A percentile compares a stretch with the other conserved stretches of the same genome.
Evolutionary conservation across 225 moss, liverwort and hornwort species (phyloP).

Genomic region (Marchantia polymorpha): DNA sequence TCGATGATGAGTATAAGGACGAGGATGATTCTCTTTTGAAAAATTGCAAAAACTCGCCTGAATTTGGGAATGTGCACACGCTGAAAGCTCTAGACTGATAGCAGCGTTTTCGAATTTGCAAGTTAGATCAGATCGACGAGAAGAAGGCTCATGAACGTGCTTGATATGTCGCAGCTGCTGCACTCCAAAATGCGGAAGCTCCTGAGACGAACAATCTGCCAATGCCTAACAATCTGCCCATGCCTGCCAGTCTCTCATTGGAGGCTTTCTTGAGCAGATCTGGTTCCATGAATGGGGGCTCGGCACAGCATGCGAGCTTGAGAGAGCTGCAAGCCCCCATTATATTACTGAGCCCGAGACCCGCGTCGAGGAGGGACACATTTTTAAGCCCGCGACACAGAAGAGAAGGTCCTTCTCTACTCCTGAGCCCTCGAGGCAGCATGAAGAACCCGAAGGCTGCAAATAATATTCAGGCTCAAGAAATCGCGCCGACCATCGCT

Average conservation of each 20-base stretch:
- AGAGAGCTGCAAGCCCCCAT: constrained; percentile 14
- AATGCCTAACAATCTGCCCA: not conserved
- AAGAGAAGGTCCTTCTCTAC: constrained; percentile 2
- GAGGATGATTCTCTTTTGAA: too few species aligned
- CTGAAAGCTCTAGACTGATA: too few species aligned
- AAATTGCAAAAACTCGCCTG: too few species aligned
- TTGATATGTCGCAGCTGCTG: constrained; percentile 12
- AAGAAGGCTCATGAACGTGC: not conserved
- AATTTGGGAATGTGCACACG: too few species aligned
- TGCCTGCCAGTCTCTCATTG: not conserved
- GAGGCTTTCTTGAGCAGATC: constrained; percentile 24
- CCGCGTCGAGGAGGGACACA: constrained; percentile 1
- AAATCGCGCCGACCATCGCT: not conserved
- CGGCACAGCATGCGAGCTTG: not conserved
- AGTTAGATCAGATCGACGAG: too few species aligned
- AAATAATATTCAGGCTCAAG: constrained; percentile 10
- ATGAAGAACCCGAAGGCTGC: not conserved
- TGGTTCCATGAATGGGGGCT: not conserved
- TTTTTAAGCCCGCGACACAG: constrained; percentile 11
- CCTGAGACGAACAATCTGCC: not conserved
- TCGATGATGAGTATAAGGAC: too few species aligned
- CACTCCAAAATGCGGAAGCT: not conserved
- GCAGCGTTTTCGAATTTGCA: too few species aligned
- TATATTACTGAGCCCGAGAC: constrained; percentile 12
- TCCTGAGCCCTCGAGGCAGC: constrained; percentile 10